Percentiles rank a stretch among this genome's conserved stretches.
These are phyloP conservation scores for Leucosporidium yakuticum DNA, from an alignment of 768 basidiomycete species.

Conservation along the genomic window DNA sequence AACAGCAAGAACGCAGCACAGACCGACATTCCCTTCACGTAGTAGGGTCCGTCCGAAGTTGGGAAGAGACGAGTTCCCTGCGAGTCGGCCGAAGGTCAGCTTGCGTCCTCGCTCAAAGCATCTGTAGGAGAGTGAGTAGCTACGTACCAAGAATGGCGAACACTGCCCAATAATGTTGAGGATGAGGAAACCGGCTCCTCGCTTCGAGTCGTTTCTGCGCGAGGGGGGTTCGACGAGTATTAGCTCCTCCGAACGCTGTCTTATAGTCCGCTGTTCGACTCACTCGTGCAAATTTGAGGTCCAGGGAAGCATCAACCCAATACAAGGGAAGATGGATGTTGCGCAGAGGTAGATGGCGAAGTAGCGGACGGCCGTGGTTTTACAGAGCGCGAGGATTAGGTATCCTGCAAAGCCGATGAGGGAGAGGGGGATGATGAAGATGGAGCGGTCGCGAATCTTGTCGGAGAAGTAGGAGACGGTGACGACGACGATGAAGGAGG, in stretches of 20 bases:
- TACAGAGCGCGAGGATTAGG: slow-evolving; percentile 7
- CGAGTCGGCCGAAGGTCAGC: no score
- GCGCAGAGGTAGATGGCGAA: slow-evolving; percentile 7
- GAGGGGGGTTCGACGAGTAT: no score
- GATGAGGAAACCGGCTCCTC: slow-evolving; percentile 12
- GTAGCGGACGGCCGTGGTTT: slow-evolving; percentile 9
- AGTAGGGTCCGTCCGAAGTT: slow-evolving; percentile 7
- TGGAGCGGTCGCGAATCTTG: slow-evolving; percentile 12
- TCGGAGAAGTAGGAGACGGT: background rate
- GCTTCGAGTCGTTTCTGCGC: slow-evolving; percentile 8
- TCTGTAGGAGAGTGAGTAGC: no score
- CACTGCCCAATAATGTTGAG: slow-evolving; percentile 18
- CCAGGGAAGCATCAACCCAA: slow-evolving; percentile 15
- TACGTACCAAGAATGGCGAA: background rate
- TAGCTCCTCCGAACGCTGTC: no score
- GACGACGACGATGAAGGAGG: slow-evolving; percentile 12
- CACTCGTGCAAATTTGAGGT: background rate
- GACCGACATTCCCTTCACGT: slow-evolving; percentile 20
- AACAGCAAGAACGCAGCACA: slow-evolving; percentile 11
- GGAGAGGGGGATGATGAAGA: slow-evolving; percentile 21
- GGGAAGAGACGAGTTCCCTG: slow-evolving; percentile 12
- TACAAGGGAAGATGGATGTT: slow-evolving; percentile 10
- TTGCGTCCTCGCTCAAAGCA: no score
- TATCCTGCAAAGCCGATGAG: slow-evolving; percentile 2
- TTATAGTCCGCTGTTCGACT: no score